Evolutionary conservation across 2,329 filamentous ascomycete species (phyloP).

Genomic region (Alternaria viburni): DNA sequence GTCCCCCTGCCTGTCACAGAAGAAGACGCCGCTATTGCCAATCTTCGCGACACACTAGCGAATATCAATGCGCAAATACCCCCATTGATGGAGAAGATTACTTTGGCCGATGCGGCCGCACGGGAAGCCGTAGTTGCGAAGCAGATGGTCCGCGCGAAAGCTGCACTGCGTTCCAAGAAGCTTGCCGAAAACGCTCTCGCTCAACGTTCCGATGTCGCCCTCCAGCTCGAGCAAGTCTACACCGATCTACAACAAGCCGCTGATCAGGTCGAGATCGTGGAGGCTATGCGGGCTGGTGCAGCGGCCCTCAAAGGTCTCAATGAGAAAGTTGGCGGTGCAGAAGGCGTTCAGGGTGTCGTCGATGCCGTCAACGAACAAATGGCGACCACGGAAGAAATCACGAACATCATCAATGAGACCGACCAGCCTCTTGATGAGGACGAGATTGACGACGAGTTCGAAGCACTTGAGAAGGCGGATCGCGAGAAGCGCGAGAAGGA

Average conservation of each 20-base stretch:
- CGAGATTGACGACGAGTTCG: conserved; percentile 88
- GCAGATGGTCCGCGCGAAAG: conserved; percentile 76
- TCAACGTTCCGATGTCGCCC: conserved; percentile 73
- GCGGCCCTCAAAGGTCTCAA: conserved; percentile 76
- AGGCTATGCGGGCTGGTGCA: conserved; percentile 80
- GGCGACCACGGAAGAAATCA: conserved; percentile 75
- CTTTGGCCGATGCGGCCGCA: conserved; percentile 61
- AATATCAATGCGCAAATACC: conserved; percentile 72
- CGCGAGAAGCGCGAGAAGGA: conserved; percentile 77
- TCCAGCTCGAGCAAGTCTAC: conserved; percentile 83
- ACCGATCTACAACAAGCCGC: conserved; percentile 83
- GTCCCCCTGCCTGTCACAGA: conserved; percentile 67
- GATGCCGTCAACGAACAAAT: conserved; percentile 80
- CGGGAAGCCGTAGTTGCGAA: conserved; percentile 74
- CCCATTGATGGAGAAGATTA: conserved; percentile 64
- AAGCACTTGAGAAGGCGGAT: conserved; percentile 72
- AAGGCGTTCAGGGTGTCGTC: conserved; percentile 76
- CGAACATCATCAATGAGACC: conserved; percentile 73
- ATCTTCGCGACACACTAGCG: conserved; percentile 74
- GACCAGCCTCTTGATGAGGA: conserved; percentile 68
- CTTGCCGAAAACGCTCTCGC: conserved; percentile 75
- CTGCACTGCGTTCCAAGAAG: conserved; percentile 83
- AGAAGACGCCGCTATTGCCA: conserved; percentile 82
- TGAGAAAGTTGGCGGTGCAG: conserved; percentile 75
- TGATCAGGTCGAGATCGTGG: conserved; percentile 82